Base-by-base conservation (phyloP, 2,329 filamentous ascomycete species). In the Dendryphion nanum region DNA sequence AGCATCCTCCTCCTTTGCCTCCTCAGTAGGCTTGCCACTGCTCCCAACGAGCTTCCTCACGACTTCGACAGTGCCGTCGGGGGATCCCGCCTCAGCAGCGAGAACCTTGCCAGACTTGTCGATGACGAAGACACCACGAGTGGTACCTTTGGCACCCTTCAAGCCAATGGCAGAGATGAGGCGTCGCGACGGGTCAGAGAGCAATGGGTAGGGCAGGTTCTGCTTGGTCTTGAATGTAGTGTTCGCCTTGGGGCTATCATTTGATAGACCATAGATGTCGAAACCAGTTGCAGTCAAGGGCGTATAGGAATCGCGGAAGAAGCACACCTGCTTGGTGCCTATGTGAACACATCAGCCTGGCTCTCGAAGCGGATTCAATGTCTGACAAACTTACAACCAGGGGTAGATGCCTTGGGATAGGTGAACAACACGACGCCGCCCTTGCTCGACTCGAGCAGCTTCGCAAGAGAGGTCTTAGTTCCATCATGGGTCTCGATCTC, bases 261-360 rank as follows among this genome's bases (percentile, higher is more conserved):
- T 80, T 45, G 87, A 94, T 35, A 98, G 82, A 39, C 93, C 93
- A 65, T 88, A 97, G 70, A 98, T 89, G 61, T 83, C 77, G 43
- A 95, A 80, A 6, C 91, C 91, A 38, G 81, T 85, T 18, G 81
- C 77, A 8, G 85, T 91, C 38, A 97, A 77, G 35, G 83, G 73
- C 32, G 76, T 72, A 70, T 95, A 88, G 17, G 81, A 77, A 75
- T 97, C 90, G 59, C 93, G 85, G 78, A 98, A 97, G 52, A 91
- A 75, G 70, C 90, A 96, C 46, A 78, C 93, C 76, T 98, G 93
- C 42, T 77, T 93, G 40, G 89, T 97, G 76, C 91, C 90, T 95
- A 33, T 18, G 12, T 10, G 10, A 13, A 7, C 17, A n/a, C 29
- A 40, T 60, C 17, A 59, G 50, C 35, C 18, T 26, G 8, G 23